Evolutionary conservation across 192 early-diverging fungal genomes (phyloP).

Genomic region (Linnemannia schmuckeri): DNA sequence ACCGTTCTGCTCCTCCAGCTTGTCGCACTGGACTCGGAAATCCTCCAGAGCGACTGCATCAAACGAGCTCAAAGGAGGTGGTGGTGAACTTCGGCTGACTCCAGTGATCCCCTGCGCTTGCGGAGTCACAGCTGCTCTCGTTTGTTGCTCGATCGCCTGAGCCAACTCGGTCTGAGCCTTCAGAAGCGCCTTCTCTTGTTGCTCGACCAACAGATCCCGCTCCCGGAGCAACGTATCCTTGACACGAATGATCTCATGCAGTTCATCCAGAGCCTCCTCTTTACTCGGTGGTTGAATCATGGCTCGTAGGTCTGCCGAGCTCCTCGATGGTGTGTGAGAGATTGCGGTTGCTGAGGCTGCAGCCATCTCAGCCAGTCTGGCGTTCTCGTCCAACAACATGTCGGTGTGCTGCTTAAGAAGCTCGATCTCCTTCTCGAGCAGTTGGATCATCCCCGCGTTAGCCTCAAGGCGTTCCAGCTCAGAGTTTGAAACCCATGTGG

Average conservation of each 20-base stretch:
- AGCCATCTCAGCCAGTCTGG: slow-evolving; percentile 32
- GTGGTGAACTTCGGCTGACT: background rate
- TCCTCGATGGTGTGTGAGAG: background rate
- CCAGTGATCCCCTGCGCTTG: background rate
- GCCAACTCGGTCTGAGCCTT: slow-evolving; percentile 6
- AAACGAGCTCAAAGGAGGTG: slow-evolving; percentile 17
- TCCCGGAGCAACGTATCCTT: slow-evolving; percentile 43
- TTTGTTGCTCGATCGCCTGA: background rate
- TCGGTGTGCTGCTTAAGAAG: slow-evolving; percentile 52
- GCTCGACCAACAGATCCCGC: slow-evolving; percentile 25
- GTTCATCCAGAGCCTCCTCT: slow-evolving; percentile 26
- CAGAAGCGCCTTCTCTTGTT: slow-evolving; percentile 21
- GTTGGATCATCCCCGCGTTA: slow-evolving; percentile 29
- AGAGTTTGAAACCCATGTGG: slow-evolving; percentile 26
- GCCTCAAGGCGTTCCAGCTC: slow-evolving; percentile 53
- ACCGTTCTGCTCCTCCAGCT: slow-evolving; percentile 46
- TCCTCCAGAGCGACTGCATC: slow-evolving; percentile 34
- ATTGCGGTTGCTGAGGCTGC: slow-evolving; percentile 17
- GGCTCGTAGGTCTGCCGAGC: background rate
- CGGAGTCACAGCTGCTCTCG: background rate
- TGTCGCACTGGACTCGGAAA: slow-evolving; percentile 32
- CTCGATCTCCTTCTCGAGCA: slow-evolving; percentile 58
- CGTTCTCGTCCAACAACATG: slow-evolving; percentile 46
- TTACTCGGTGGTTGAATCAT: slow-evolving; percentile 11
- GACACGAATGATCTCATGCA: slow-evolving; percentile 40